Evolutionary conservation across 768 basidiomycete species (phyloP).

Genomic region (Auriscalpium orientale): DNA sequence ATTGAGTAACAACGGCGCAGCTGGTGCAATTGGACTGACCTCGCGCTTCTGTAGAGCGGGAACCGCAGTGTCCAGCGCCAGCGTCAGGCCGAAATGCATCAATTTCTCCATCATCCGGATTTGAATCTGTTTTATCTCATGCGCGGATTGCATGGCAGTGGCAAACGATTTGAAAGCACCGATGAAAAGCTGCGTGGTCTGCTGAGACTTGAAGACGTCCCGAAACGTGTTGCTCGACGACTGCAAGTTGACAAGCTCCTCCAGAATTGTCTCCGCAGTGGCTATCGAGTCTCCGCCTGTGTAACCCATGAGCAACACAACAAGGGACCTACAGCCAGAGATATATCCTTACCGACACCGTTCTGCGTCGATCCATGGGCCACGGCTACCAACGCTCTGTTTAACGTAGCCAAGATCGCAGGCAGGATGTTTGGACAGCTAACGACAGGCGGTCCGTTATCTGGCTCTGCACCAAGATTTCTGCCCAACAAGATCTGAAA

Average conservation of each 20-base stretch:
- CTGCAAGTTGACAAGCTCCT: slow-evolving; percentile 65
- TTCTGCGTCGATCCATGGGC: background rate
- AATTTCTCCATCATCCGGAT: slow-evolving; percentile 63
- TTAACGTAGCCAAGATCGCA: slow-evolving; percentile 62
- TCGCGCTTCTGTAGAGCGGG: slow-evolving; percentile 64
- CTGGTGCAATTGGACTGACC: slow-evolving; percentile 29
- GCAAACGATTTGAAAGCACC: slow-evolving; percentile 56
- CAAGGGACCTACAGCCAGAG: background rate
- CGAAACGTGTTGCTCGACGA: slow-evolving; percentile 58
- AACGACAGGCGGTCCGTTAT: slow-evolving; percentile 27
- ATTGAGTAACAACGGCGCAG: no score
- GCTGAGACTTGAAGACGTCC: slow-evolving; percentile 65
- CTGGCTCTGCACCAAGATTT: slow-evolving; percentile 24
- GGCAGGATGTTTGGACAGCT: slow-evolving; percentile 64
- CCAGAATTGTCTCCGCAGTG: slow-evolving; percentile 49
- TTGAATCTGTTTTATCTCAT: slow-evolving; percentile 34
- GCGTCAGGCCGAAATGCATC: slow-evolving; percentile 57
- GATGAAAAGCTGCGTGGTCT: slow-evolving; percentile 58
- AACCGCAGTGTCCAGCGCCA: slow-evolving; percentile 59
- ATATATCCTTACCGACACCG: slow-evolving; percentile 3
- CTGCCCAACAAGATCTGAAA: slow-evolving; percentile 58
- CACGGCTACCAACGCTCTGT: slow-evolving; percentile 36
- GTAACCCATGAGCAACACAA: slow-evolving; percentile 1
- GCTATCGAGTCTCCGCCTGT: slow-evolving; percentile 9
- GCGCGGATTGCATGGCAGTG: slow-evolving; percentile 28